phyloP scores from a whole-genome alignment of 75 land plant species.

The Ceratopteris richardii region DNA sequence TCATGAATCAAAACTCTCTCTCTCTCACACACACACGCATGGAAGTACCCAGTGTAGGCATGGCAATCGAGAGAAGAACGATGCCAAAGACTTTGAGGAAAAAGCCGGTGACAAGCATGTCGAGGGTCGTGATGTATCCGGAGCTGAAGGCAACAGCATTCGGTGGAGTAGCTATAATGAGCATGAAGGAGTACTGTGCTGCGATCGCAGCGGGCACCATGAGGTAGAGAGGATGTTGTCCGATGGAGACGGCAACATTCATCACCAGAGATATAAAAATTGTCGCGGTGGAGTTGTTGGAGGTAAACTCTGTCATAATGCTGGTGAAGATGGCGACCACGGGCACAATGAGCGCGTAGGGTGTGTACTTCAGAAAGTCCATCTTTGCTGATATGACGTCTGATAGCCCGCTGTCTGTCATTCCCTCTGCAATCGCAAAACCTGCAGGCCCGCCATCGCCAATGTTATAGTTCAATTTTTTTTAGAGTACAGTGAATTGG shows the following conservation, averaged over 20 bases:
- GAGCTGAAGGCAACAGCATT: conserved; percentile 68
- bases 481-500: too few relatives aligned
- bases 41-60: conserved; percentile 80
- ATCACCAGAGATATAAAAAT: conserved; percentile 55
- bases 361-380: conserved; percentile 37
- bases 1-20: too few relatives aligned
- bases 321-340: conserved; percentile 39
- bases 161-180: conserved; percentile 75
- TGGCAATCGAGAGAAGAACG: conserved; percentile 34
- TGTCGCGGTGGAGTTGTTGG: conserved; percentile 70
- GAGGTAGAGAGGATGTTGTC: conserved; percentile 54
- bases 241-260: conserved; percentile 48
- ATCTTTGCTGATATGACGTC: conserved; percentile 39
- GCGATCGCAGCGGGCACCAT: conserved; percentile 78
- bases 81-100: conserved; percentile 51
- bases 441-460: too few relatives aligned
- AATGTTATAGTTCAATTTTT: too few relatives aligned
- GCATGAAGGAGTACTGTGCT: conserved; percentile 56
- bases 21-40: too few relatives aligned
- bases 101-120: conserved; percentile 53
- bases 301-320: conserved; percentile 61
- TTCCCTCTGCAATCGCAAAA: conserved; percentile 75
- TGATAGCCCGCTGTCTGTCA: conserved; percentile 62
- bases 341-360: conserved; percentile 52
- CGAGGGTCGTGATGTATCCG: conserved; percentile 48